Base-by-base conservation (phyloP, 495 filamentous ascomycete genomes). In the Xylaria curta region DNA sequence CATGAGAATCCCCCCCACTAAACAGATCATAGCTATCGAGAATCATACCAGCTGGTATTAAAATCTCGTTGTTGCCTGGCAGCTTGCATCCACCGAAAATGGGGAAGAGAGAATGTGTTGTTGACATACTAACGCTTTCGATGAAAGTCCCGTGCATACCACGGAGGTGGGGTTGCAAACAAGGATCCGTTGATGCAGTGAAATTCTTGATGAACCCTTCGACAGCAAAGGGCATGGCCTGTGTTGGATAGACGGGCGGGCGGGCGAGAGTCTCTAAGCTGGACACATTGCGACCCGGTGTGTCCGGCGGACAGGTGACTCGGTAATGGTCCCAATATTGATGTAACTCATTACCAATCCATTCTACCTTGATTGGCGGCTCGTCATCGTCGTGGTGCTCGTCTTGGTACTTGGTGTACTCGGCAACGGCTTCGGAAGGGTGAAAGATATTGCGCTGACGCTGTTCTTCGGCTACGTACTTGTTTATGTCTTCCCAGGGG, bases 61-160 rank as follows among this genome's bases (percentile, higher is more conserved):
- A 81, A 71, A 92, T 89, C 66, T 92, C 91, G 73, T 90, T 91
- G 77, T 91, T 92, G 59, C 89, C 85, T 56, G 85, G 87, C 65
- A 91, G 82, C 74, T 93, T 92, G 74, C 84, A 88, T 63, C 89
- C 90, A 47, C 89, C 84, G 71, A 93, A 92, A 6, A 91, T 79
- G 0, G 91, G 91, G 40, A 90, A 80, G 42, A 91, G 78, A n/a
- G 82, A 81, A 66, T 85, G 79, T 12, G 85, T 84, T 0, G 82
- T 81, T 12, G 78, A 65, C 72, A 89, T 82, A 7, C 82, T 84
- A 36, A 88, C 82, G 33, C 90, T 87, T 24, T 86, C 80, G 62
- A 89, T 89, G 53, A 92, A 83, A 60, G 88, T 87, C 15, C 90
- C 91, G 72, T 92, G 91, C 38, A 89, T 80, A 21, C 85, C 40